Base-by-base conservation (phyloP, 768 basidiomycete species). In the Phylloporus sp. region DNA sequence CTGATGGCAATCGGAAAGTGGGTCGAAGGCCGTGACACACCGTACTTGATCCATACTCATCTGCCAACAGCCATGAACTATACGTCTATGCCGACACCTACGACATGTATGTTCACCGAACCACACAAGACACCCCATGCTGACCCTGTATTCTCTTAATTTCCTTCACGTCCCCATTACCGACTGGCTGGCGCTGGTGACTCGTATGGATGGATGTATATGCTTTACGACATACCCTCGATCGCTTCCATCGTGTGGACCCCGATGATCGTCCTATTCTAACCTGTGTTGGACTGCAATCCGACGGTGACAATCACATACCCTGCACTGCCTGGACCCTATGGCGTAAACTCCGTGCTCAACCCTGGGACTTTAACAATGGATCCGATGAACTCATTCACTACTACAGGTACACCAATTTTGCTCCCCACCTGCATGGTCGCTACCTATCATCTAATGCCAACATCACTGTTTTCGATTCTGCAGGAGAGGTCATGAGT, bases 371-470 rank as follows among this genome's bases (percentile, higher is more conserved):
- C 6, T 1, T 31, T 13, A 12, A 23, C 24, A 24, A 42, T 38
- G 27, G n/a, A 40, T 41, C 20, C 23, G n/a, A 45, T 44, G 12
- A 27, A 22, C 20, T 49, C 34, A 12, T 41, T n/a, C 11, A 16
- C 45, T 31, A 8, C 23, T 47, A 45, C 50, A 85, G 80, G 70
- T 73, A 86, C 65, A 69, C 74, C 47, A 86, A 86, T 63, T 87
- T 91, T 59, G 82, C 72, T 4, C 84, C 82, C 3, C 70, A 80
- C 41, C 76, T 84, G 67, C 74, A 79, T 8, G 90, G 87, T 6
- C 77, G 84, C 40, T 94, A 92, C 66, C 71, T 97, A 42, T 83
- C 90, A 1, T 89, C 85, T 2, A 95, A 95, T 60, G 88, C 82
- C 49, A 89, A 95, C 70, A 89, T 95, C 63, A 92, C 91, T 2